Evolutionary conservation across 2,329 filamentous ascomycete species (phyloP).

Genomic region (Xylariales sp.): DNA sequence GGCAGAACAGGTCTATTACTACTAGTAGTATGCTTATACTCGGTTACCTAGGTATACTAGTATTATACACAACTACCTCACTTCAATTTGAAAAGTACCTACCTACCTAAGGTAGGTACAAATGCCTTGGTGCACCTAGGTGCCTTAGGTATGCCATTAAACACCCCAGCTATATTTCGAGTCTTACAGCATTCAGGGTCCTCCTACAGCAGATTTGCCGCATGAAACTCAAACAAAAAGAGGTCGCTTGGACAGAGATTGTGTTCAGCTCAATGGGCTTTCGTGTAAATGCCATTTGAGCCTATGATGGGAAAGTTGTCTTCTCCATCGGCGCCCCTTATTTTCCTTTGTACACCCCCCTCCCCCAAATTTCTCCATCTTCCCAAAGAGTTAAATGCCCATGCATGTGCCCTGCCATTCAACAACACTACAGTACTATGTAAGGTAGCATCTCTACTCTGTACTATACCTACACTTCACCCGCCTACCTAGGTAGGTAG

Average conservation of each 20-base stretch:
- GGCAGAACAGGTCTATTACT: too few species aligned
- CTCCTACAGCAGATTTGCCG: constrained; percentile 2
- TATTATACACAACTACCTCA: neutral
- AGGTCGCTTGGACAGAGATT: neutral
- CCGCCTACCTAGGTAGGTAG: too few species aligned
- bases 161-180: constrained; percentile 1
- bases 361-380: neutral
- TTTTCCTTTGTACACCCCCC: constrained; percentile 21
- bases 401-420: neutral
- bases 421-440: too few species aligned
- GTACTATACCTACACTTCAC: too few species aligned
- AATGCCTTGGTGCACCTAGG: too few species aligned
- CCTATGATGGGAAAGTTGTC: constrained; percentile 43
- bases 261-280: constrained; percentile 38
- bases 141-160: neutral
- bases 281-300: constrained; percentile 45
- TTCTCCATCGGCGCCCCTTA: constrained; percentile 38
- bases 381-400: neutral
- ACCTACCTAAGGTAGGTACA: neutral
- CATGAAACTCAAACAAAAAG: constrained; percentile 19
- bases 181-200: constrained; percentile 31
- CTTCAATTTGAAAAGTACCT: neutral
- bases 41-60: too few species aligned
- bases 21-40: neutral
- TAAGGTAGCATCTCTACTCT: too few species aligned